Evolutionary conservation across 352 stramenopile genomes (phyloP).

Genomic region (Phytophthora pistaciae): DNA sequence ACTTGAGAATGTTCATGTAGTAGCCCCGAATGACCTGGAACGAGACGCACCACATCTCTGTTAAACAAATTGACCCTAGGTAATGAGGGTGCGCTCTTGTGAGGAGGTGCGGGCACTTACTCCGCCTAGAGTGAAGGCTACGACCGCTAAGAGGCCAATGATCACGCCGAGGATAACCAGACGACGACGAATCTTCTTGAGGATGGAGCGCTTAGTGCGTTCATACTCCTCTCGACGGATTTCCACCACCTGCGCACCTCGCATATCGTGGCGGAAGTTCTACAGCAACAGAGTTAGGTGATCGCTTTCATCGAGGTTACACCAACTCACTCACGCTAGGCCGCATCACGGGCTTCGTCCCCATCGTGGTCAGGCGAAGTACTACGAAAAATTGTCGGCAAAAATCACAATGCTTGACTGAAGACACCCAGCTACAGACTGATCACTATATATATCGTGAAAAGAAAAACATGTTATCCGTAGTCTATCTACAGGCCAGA

Average conservation of each 20-base stretch:
- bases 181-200: constrained; percentile 79
- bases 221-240: constrained; percentile 79
- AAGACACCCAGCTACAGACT: neutral
- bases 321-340: constrained; percentile 47
- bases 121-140: constrained; percentile 56
- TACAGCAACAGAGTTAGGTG: constrained; percentile 11
- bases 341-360: constrained; percentile 66
- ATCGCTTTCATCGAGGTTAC: too few species aligned
- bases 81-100: neutral
- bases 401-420: constrained; percentile 4
- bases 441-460: constrained; percentile 33
- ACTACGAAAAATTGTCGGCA: neutral
- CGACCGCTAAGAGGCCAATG: constrained; percentile 54
- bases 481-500: constrained; percentile 38
- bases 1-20: constrained; percentile 61
- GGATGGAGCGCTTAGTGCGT: constrained; percentile 73
- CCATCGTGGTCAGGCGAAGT: constrained; percentile 10
- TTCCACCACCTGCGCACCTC: constrained; percentile 70
- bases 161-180: constrained; percentile 66
- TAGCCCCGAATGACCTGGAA: constrained; percentile 58
- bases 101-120: constrained; percentile 54
- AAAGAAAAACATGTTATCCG: constrained; percentile 28
- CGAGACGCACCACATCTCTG: neutral
- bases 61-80: neutral
- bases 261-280: constrained; percentile 78